These are phyloP conservation scores for Neonectria ditissima DNA, from an alignment of 2,329 filamentous ascomycete genomes.

Conservation along the genomic window DNA sequence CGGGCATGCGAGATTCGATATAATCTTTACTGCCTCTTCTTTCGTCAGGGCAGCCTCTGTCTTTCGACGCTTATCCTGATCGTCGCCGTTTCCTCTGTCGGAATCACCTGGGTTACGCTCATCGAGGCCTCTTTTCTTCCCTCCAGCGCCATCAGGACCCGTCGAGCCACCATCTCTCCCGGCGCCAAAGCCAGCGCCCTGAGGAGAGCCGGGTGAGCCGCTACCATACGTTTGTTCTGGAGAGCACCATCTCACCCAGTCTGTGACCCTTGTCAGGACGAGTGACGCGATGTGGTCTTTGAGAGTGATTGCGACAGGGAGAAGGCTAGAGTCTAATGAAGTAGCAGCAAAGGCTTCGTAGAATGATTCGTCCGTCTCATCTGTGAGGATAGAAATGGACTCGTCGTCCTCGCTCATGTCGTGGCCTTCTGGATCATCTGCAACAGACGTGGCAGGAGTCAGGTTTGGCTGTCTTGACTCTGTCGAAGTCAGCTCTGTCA, in stretches of 20 bases:
- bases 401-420: constrained; percentile 29
- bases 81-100: constrained; percentile 25
- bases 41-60: neutral
- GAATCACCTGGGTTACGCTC: constrained; percentile 1
- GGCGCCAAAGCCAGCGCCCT: neutral
- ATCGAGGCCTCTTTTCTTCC: constrained; percentile 31
- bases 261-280: constrained; percentile 14
- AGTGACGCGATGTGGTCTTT: constrained; percentile 24
- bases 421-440: neutral
- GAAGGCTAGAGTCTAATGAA: constrained; percentile 19
- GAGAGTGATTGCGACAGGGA: constrained; percentile 11
- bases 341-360: constrained; percentile 26
- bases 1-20: constrained; percentile 26
- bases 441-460: constrained; percentile 24
- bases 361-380: constrained; percentile 31
- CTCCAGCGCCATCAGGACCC: neutral
- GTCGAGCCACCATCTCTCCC: neutral
- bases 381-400: constrained; percentile 24
- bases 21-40: neutral
- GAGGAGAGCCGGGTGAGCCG: neutral
- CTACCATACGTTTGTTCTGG: neutral
- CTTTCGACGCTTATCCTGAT: constrained; percentile 33
- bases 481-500: neutral
- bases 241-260: constrained; percentile 25
- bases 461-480: neutral